These are phyloP conservation scores for Hapsidospora chrysogenum DNA, from an alignment of 495 filamentous ascomycete species.

Conservation along the genomic window DNA sequence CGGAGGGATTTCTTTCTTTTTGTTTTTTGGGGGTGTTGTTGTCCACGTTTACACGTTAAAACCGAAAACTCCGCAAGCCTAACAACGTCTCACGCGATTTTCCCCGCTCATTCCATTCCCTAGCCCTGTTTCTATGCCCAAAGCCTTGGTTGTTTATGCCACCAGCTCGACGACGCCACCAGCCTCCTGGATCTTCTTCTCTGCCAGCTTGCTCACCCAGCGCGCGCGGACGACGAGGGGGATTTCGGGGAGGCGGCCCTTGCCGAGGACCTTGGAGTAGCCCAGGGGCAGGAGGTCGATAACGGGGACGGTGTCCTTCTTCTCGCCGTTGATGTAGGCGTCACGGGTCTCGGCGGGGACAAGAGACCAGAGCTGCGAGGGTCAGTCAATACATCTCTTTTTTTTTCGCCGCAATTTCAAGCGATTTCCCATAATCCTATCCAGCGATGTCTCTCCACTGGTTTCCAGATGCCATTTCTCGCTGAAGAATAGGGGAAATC, in stretches of 20 bases:
- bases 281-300: slow-evolving; percentile 83
- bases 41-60: too few relatives aligned
- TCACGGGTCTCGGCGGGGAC: slow-evolving; percentile 69
- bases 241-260: slow-evolving; percentile 73
- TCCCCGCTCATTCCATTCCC: too few relatives aligned
- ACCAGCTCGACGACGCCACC: slow-evolving; percentile 86
- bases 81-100: too few relatives aligned
- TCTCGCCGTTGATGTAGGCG: slow-evolving; percentile 56
- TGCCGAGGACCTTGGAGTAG: slow-evolving; percentile 87
- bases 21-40: too few relatives aligned
- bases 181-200: slow-evolving; percentile 89
- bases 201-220: slow-evolving; percentile 75
- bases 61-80: too few relatives aligned
- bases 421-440: slow-evolving; percentile 23
- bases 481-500: too few relatives aligned
- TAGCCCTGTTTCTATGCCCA: too few relatives aligned
- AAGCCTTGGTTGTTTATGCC: too few relatives aligned
- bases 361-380: slow-evolving; percentile 71
- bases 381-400: too few relatives aligned
- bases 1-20: too few relatives aligned
- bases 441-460: slow-evolving; percentile 14
- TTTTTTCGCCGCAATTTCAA: slow-evolving; percentile 1
- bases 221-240: slow-evolving; percentile 78
- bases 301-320: slow-evolving; percentile 70
- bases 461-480: too few relatives aligned